These are phyloP conservation scores for Cryphonectria carpinicola DNA, from an alignment of 2,329 filamentous ascomycete species.

Conservation along the genomic window DNA sequence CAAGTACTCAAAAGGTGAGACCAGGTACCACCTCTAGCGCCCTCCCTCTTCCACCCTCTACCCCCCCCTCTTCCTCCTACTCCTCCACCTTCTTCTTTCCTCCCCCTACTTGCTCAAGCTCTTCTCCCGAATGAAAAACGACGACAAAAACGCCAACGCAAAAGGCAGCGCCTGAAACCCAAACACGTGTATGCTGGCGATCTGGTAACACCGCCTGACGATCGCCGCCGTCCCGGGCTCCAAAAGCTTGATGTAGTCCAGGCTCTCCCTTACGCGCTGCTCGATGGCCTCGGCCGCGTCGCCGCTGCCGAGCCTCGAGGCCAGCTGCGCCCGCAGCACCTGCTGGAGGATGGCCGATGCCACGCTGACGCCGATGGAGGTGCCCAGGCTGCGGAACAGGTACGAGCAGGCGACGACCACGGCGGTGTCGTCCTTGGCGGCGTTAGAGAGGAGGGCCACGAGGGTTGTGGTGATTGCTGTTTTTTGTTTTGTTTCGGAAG, in stretches of 20 bases:
- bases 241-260: slow-evolving; percentile 69
- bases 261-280: slow-evolving; percentile 68
- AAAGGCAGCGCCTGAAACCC: slow-evolving; percentile 44
- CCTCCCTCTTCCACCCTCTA: neutral
- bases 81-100: no score
- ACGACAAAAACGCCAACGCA: slow-evolving; percentile 43
- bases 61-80: no score
- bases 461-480: slow-evolving; percentile 70
- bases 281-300: slow-evolving; percentile 68
- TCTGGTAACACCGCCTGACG: slow-evolving; percentile 69
- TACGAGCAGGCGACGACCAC: slow-evolving; percentile 80
- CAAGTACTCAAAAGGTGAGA: neutral
- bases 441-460: slow-evolving; percentile 73
- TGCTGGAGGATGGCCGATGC: slow-evolving; percentile 74
- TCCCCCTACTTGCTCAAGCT: slow-evolving; percentile 45
- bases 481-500: slow-evolving; percentile 46
- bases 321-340: slow-evolving; percentile 61
- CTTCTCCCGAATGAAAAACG: slow-evolving; percentile 61
- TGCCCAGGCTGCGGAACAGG: slow-evolving; percentile 77
- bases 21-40: neutral
- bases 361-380: slow-evolving; percentile 75
- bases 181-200: slow-evolving; percentile 47
- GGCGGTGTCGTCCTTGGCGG: slow-evolving; percentile 68
- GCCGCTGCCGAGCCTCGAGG: slow-evolving; percentile 55
- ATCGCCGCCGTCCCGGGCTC: slow-evolving; percentile 61